Conservation (phyloP, 1,284 basidiomycete species). For the Ceratobasidium sp. region DNA sequence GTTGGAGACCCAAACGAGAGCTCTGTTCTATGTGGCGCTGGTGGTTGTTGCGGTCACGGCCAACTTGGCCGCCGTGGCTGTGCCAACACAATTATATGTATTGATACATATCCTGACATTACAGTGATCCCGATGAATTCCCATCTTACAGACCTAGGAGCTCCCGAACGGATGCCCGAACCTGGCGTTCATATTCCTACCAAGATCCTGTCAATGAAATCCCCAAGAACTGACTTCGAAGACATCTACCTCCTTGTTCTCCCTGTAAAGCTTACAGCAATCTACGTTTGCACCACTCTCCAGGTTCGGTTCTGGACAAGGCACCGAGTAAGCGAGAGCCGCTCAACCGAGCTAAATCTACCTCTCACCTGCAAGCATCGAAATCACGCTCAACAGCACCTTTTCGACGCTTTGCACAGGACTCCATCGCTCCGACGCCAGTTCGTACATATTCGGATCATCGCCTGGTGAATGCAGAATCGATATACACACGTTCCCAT, state of each 20-base stretch:
- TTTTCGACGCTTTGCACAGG: conserved; percentile 98
- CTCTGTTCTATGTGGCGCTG: background rate
- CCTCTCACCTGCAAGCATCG: conserved; percentile 90
- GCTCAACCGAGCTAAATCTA: conserved; percentile 38
- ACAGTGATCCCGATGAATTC: background rate
- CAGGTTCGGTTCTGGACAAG: conserved; percentile 86
- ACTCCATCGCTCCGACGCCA: conserved; percentile 96
- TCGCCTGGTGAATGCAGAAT: conserved; percentile 98
- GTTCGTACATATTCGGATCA: conserved; percentile 89
- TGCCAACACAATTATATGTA: background rate
- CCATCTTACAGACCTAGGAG: conserved; percentile 52
- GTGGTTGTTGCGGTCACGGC: background rate
- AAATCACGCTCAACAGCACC: conserved; percentile 93
- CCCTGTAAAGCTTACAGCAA: conserved; percentile 93
- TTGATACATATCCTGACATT: background rate
- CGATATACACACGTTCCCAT: conserved; percentile 81
- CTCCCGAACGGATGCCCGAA: conserved; percentile 53
- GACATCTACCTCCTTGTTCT: conserved; percentile 67
- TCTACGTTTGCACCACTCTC: conserved; percentile 99
- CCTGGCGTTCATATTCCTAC: conserved; percentile 56
- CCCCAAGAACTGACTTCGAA: background rate
- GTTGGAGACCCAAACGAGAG: background rate
- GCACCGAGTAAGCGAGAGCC: conserved; percentile 5
- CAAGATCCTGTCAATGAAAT: background rate
- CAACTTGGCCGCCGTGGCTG: conserved; percentile 3